Evolutionary conservation across 169 alveolate genomes (phyloP).

Genomic region (Plasmodium cynomolgi): DNA sequence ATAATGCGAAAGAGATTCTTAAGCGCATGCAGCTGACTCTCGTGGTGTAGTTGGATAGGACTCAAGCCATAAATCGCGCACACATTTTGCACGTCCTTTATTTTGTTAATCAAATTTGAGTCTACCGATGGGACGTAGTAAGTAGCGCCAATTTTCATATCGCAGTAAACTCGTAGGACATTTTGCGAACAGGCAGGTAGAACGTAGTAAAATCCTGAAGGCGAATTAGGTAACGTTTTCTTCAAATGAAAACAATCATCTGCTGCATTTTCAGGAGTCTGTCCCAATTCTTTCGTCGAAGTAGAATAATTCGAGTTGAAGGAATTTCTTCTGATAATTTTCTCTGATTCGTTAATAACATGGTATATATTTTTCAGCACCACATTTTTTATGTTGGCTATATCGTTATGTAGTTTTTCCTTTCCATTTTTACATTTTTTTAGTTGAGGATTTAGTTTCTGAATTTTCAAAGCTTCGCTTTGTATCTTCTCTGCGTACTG

Average conservation of each 20-base stretch:
- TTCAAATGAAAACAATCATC: constrained; percentile 88
- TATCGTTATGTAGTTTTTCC: constrained; percentile 63
- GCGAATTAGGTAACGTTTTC: constrained; percentile 82
- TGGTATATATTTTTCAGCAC: constrained; percentile 36
- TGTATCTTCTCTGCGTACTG: constrained; percentile 73
- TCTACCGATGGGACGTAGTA: constrained; percentile 83
- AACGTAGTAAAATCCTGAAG: constrained; percentile 91
- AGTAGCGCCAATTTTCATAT: constrained; percentile 88
- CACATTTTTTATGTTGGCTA: constrained; percentile 56
- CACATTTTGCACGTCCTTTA: constrained; percentile 67
- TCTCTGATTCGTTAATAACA: constrained; percentile 69
- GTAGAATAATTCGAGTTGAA: constrained; percentile 31
- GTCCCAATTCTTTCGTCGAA: constrained; percentile 79
- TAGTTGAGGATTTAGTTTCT: constrained; percentile 47
- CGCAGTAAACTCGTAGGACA: constrained; percentile 90
- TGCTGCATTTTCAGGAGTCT: constrained; percentile 80
- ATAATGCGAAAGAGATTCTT: constrained; percentile 45
- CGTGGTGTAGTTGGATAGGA: constrained; percentile 75
- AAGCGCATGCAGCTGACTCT: constrained; percentile 49
- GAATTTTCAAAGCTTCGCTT: constrained; percentile 66
- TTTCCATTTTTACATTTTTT: constrained; percentile 62
- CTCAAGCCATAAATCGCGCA: constrained; percentile 76
- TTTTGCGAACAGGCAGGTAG: constrained; percentile 87
- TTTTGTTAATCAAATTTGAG: constrained; percentile 25
- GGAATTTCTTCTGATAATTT: constrained; percentile 20